phyloP scores from a whole-genome alignment of 495 filamentous ascomycete genomes.

The Talaromyces adpressus region DNA sequence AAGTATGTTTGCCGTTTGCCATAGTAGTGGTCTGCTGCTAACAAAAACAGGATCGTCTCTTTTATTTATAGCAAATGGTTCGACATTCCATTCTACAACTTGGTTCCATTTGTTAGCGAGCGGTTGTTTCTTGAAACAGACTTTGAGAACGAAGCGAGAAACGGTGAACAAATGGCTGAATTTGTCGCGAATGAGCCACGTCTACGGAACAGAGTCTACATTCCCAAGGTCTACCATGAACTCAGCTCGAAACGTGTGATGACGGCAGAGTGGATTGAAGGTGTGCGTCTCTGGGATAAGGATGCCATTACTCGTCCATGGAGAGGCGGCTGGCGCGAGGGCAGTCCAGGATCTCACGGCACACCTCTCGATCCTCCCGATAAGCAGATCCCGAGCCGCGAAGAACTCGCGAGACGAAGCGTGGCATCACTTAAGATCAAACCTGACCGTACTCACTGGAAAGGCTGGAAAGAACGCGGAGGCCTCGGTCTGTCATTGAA shows the following conservation, averaged over 20 bases:
- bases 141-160: conserved; percentile 83
- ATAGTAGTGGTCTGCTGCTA: conserved; percentile 6
- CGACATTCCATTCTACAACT: conserved; percentile 77
- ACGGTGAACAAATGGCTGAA: conserved; percentile 73
- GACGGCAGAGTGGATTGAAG: conserved; percentile 97
- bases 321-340: conserved; percentile 66
- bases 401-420: conserved; percentile 23
- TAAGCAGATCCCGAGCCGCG: conserved; percentile 31
- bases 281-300: conserved; percentile 85
- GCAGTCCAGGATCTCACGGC: conserved; percentile 71
- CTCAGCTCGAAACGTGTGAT: conserved; percentile 79
- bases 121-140: conserved; percentile 85
- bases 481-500: conserved; percentile 77
- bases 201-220: conserved; percentile 73
- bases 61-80: conserved; percentile 73
- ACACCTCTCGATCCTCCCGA: conserved; percentile 49
- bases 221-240: conserved; percentile 76
- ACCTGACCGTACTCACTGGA: conserved; percentile 73
- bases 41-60: conserved; percentile 54
- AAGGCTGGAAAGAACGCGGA: conserved; percentile 58
- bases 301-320: conserved; percentile 64
- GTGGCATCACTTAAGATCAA: conserved; percentile 51
- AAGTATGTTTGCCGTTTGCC: conserved; percentile 48
- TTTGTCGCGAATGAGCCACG: conserved; percentile 72
- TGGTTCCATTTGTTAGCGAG: conserved; percentile 77